A percentile compares a stretch with the other conserved stretches of the same genome.
phyloP scores from a whole-genome alignment of 2,329 filamentous ascomycete species.

The Pseudogymnoascus sp. region DNA sequence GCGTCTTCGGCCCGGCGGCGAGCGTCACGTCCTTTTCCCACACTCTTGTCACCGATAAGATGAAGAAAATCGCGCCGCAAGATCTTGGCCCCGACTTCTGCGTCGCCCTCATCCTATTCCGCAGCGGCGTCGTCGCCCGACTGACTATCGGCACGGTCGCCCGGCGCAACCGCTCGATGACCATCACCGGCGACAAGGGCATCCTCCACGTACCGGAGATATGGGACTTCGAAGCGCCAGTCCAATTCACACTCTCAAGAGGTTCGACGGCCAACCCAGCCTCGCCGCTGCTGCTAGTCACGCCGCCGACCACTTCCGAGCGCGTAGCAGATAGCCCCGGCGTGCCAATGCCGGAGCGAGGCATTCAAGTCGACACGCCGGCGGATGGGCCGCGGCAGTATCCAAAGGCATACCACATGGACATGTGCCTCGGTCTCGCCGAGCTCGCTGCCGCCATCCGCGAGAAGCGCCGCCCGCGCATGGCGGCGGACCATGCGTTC shows the following conservation, averaged over 20 bases:
- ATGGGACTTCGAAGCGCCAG: background rate
- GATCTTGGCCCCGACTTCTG: background rate
- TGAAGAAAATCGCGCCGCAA: background rate
- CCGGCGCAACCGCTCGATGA: background rate
- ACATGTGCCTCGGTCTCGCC: background rate
- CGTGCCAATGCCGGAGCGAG: background rate
- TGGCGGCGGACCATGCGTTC: background rate
- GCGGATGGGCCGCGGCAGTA: background rate
- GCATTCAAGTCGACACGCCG: background rate
- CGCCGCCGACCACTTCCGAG: background rate
- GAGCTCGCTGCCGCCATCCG: background rate
- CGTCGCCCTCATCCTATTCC: background rate
- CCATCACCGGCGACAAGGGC: background rate
- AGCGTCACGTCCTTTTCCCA: background rate
- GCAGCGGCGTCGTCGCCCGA: background rate
- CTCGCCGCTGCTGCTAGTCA: background rate
- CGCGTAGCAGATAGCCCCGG: background rate
- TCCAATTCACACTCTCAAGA: background rate
- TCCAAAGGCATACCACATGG: background rate
- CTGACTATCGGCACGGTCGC: background rate
- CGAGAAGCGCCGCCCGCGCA: background rate
- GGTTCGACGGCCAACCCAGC: background rate
- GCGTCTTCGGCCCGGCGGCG: background rate
- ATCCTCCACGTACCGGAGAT: background rate
- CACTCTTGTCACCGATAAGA: background rate